Conservation (phyloP, 2,329 filamentous ascomycete species). For the Penicillium sp. region DNA sequence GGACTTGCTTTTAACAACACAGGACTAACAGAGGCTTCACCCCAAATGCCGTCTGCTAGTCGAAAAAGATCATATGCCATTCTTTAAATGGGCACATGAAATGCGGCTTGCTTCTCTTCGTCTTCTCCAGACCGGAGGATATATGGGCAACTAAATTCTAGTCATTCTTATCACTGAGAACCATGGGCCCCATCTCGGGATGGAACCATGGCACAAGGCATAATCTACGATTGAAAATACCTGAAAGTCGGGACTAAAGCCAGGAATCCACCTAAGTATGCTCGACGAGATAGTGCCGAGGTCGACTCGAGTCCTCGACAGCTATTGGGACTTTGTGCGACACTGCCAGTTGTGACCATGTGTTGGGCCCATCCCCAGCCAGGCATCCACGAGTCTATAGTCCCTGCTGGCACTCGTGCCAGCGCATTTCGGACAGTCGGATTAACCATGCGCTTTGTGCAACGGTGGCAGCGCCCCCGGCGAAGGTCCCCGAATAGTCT, state of each 20-base stretch:
- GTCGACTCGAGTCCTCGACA: not conserved
- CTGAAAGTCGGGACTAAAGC: no score
- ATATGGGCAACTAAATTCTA: not conserved
- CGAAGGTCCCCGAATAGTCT: not conserved
- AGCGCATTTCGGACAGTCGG: slow-evolving; percentile 1
- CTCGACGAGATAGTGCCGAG: no score
- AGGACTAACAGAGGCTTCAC: not conserved
- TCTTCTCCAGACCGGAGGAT: no score
- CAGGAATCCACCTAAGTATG: no score
- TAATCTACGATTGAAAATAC: not conserved
- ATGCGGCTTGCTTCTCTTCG: not conserved
- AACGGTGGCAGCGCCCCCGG: not conserved
- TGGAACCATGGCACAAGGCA: not conserved
- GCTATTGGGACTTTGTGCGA: slow-evolving; percentile 3
- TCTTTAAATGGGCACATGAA: not conserved
- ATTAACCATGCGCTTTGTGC: slow-evolving; percentile 7
- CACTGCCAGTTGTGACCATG: not conserved
- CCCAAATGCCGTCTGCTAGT: not conserved
- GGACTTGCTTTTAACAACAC: not conserved
- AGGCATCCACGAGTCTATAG: not conserved
- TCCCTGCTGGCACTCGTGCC: slow-evolving; percentile 2
- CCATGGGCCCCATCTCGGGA: not conserved
- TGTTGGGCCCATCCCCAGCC: not conserved
- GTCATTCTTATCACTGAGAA: not conserved
- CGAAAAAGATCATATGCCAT: not conserved